These are phyloP conservation scores for Saccharomycopsis hybrid DNA, from an alignment of 1,139 yeast species.

Conservation along the genomic window DNA sequence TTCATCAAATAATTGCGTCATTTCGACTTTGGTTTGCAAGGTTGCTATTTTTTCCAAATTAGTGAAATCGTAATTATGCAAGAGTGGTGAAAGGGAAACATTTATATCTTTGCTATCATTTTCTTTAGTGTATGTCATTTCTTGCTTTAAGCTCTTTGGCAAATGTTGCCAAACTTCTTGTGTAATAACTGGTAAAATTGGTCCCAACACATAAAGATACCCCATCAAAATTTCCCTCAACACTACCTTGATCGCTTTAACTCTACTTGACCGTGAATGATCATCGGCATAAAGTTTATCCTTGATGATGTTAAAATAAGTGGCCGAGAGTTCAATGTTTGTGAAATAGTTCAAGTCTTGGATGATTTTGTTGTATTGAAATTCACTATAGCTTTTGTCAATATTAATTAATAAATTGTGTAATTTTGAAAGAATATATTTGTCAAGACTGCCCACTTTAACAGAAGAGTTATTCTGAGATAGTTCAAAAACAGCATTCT, in stretches of 20 bases:
- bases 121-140: no score
- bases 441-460: constrained; percentile 53
- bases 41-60: constrained; percentile 37
- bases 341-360: constrained; percentile 64
- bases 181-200: constrained; percentile 73
- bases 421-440: constrained; percentile 53
- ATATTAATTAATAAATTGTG: constrained; percentile 40
- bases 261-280: constrained; percentile 35
- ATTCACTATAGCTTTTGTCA: constrained; percentile 42
- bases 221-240: constrained; percentile 53
- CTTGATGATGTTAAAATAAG: constrained; percentile 81
- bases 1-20: constrained; percentile 31
- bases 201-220: constrained; percentile 64
- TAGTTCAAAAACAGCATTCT: constrained; percentile 22
- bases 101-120: constrained; percentile 16
- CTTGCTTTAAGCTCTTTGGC: constrained; percentile 32
- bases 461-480: no score
- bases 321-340: constrained; percentile 69
- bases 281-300: constrained; percentile 77
- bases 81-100: constrained; percentile 52
- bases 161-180: constrained; percentile 82
- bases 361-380: constrained; percentile 60
- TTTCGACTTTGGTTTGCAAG: constrained; percentile 17
- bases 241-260: constrained; percentile 70
- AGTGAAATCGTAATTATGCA: constrained; percentile 29